Evolutionary conservation across 208 protist species (phyloP).

Genomic region (Crithidia mellificae): DNA sequence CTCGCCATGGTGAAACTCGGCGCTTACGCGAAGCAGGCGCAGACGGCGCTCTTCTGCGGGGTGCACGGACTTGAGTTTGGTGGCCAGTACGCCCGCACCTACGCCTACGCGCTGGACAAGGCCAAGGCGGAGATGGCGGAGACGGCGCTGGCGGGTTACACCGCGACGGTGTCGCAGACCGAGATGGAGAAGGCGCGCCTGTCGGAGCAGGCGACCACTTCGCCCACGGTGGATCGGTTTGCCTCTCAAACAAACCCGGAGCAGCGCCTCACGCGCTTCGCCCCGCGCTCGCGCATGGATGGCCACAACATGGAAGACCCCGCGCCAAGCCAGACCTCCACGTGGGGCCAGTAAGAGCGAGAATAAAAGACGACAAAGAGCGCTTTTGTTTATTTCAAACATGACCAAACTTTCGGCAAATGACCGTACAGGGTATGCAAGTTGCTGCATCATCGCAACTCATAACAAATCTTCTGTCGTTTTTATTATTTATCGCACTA

Average conservation of each 20-base stretch:
- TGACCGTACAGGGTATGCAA: too few species aligned
- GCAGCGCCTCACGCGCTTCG: constrained; percentile 78
- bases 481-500: too few species aligned
- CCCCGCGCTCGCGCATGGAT: constrained; percentile 38
- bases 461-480: too few species aligned
- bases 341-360: constrained; percentile 52
- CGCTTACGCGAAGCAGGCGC: constrained; percentile 64
- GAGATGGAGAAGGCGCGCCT: constrained; percentile 51
- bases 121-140: constrained; percentile 68
- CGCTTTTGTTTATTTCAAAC: neutral
- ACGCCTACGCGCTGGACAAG: constrained; percentile 77
- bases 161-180: constrained; percentile 33
- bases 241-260: constrained; percentile 86
- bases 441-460: too few species aligned
- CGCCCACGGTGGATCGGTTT: constrained; percentile 64
- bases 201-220: constrained; percentile 44
- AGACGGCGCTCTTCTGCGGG: constrained; percentile 72
- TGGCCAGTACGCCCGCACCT: constrained; percentile 87
- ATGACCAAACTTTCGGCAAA: too few species aligned
- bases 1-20: constrained; percentile 63
- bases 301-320: constrained; percentile 66
- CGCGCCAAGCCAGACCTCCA: constrained; percentile 57
- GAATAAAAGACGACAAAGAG: neutral
- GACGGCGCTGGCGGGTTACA: constrained; percentile 38
- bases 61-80: constrained; percentile 68